These are phyloP conservation scores for Corylus heterophylla DNA, from an alignment of 306 rosid species.

Conservation along the genomic window DNA sequence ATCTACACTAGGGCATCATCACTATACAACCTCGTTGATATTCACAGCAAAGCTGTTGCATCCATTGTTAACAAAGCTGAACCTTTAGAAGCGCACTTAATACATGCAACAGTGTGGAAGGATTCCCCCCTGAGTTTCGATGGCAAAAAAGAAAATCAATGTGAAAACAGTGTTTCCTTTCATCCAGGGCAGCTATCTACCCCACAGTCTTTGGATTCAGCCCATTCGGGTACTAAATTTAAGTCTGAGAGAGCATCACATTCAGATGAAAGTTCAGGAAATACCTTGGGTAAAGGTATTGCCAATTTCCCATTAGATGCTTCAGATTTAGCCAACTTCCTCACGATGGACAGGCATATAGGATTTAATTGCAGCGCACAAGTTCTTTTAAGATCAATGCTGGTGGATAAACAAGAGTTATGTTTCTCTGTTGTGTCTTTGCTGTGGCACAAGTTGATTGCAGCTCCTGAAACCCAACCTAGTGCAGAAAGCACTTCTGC, in stretches of 20 bases:
- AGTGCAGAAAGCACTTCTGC: slow-evolving; percentile 95
- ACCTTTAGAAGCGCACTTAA: slow-evolving; percentile 82
- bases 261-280: slow-evolving; percentile 55
- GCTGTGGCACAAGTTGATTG: slow-evolving; percentile 92
- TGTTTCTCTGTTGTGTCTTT: slow-evolving; percentile 95
- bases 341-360: slow-evolving; percentile 85
- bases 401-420: slow-evolving; percentile 81
- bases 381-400: slow-evolving; percentile 75
- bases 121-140: slow-evolving; percentile 41
- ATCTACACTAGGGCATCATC: slow-evolving; percentile 86
- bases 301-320: slow-evolving; percentile 75
- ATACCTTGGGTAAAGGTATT: slow-evolving; percentile 58
- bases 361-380: slow-evolving; percentile 84
- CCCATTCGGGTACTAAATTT: slow-evolving; percentile 40
- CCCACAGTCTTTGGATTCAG: slow-evolving; percentile 32
- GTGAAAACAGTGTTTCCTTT: slow-evolving; percentile 48
- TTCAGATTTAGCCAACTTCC: slow-evolving; percentile 93
- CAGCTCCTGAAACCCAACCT: slow-evolving; percentile 93
- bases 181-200: slow-evolving; percentile 54
- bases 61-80: slow-evolving; percentile 88
- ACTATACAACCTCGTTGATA: slow-evolving; percentile 84
- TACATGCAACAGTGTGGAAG: slow-evolving; percentile 60
- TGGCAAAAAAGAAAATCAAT: slow-evolving; percentile 49
- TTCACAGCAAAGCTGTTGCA: slow-evolving; percentile 91
- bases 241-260: slow-evolving; percentile 39